Evolutionary conservation across 805 yeast genomes (phyloP).

Genomic region (Saccharomycopsis fibuligera): DNA sequence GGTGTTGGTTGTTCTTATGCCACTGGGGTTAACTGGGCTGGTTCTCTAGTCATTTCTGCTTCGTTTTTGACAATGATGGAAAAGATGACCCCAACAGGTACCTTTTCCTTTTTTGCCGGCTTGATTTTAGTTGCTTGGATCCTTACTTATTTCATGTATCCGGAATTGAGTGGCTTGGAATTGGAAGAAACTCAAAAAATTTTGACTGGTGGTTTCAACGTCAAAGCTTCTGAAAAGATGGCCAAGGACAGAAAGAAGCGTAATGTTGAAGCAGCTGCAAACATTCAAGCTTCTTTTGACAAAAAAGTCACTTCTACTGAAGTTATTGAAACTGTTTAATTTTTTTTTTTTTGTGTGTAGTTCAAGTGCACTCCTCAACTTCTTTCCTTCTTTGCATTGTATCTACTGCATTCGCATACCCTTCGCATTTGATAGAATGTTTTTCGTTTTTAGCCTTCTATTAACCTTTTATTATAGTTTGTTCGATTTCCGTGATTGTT

Average conservation of each 20-base stretch:
- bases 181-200: constrained; percentile 86
- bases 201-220: constrained; percentile 79
- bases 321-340: neutral
- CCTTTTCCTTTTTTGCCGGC: constrained; percentile 85
- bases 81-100: constrained; percentile 90
- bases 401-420: neutral
- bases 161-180: constrained; percentile 86
- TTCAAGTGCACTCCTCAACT: too few relatives aligned
- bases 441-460: neutral
- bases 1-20: constrained; percentile 89
- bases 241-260: constrained; percentile 41
- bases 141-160: constrained; percentile 78
- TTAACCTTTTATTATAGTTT: neutral
- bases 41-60: constrained; percentile 83
- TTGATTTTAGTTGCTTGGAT: constrained; percentile 65
- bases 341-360: too few relatives aligned
- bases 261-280: constrained; percentile 3
- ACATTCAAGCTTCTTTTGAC: neutral
- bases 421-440: neutral
- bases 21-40: constrained; percentile 93
- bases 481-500: neutral
- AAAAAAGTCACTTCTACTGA: neutral
- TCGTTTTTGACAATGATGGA: constrained; percentile 92
- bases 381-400: neutral
- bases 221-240: constrained; percentile 52